Base-by-base conservation (phyloP, 1,284 basidiomycete species). In the Phellinidium pouzarii region DNA sequence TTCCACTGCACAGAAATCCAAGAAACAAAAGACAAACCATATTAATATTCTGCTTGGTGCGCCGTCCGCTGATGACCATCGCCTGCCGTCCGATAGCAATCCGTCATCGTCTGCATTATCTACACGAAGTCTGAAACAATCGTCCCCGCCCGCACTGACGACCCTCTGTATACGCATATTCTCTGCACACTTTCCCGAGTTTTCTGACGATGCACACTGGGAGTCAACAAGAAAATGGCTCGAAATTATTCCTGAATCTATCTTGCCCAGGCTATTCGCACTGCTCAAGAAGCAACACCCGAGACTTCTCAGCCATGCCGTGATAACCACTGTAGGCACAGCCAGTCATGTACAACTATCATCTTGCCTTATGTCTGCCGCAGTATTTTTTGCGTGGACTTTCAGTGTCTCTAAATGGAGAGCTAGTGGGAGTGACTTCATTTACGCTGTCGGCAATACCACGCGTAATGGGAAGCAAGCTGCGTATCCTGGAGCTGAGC, bases 381-480 rank as follows among this genome's bases (percentile, higher is more conserved):
- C 58, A 85, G 81, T 73, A 79, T 61, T 80, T 87, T 59, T 58
- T 85, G 34, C 74, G 79, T n/a, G 82, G 83, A 0, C 60, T 65
- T 12, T 68, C 73, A 1, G 64, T 85, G 34, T 60, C 66, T 3
- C 68, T 86, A n/a, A 70, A 72, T 12, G 69, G 68, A 40, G 71
- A 74, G 20, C 59, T 84, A 14, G n/a, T n/a, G n/a, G 79, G 77
- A 9, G 76, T 84, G 4, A 71, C 68, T 31, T 71, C 67, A 51
- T 62, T 65, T 48, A 84, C 80, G 0, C 66, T 87, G n/a, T 42
- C 62, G 2, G 74, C 73, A 11, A 67, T 83, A 36, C 59, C 65
- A 12, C 62, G 66, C 9, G 37, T 57, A 14, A 59, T 73, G 7
- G 71, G 71, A 19, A 50, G 64, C 0, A 60, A 59, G 0, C 65